Base-by-base conservation (phyloP, 139 green algal species). In the Chara braunii region DNA sequence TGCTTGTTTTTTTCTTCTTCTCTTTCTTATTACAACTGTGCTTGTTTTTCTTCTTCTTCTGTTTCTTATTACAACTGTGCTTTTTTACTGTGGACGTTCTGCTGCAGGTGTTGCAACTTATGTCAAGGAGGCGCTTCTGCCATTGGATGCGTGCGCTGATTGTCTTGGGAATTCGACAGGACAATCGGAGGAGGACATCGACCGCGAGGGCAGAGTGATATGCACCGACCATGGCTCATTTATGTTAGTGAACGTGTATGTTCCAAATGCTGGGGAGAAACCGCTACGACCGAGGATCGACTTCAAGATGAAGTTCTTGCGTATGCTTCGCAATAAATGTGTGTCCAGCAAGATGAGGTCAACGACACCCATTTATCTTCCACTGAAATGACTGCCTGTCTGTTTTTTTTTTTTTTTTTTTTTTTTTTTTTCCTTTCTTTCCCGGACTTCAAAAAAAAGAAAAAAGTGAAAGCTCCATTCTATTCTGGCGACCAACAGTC, bases 221-320 rank as follows among this genome's bases (percentile, higher is more conserved):
- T 32, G 43, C 30, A 80, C 64, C 1, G 75, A 82, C 44, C 57
- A 77, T n/a, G 75, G 70, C 3, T 23, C 35, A 5, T 75, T 82
- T 42, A 44, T 80, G 4, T 44, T 82, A 8, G 65, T 80, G 52
- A 82, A 80, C 31, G 45, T 76, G 5, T 82, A 82, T 43, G 75
- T 68, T 29, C 75, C 75, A 18, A 75, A 72, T 23, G 67, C 59
- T 3, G 67, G 67, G 22, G 64, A 69, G 23, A n/a, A 3, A 5
- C 32, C 42, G 22, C 32, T 28, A 4, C 28, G 43, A 3, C 55
- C 57, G 0, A 43, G 65, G 11, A 55, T 74, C 22, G n/a, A 8
- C 2, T 61, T 62, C 37, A 81, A 81, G 45, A 56, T 80, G 31
- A n/a, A 2, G 18, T 81, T 81, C 40, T 71, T 81, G 9, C 33